These are phyloP conservation scores for Boletus reticuloceps DNA, from an alignment of 768 basidiomycete species.

Conservation along the genomic window DNA sequence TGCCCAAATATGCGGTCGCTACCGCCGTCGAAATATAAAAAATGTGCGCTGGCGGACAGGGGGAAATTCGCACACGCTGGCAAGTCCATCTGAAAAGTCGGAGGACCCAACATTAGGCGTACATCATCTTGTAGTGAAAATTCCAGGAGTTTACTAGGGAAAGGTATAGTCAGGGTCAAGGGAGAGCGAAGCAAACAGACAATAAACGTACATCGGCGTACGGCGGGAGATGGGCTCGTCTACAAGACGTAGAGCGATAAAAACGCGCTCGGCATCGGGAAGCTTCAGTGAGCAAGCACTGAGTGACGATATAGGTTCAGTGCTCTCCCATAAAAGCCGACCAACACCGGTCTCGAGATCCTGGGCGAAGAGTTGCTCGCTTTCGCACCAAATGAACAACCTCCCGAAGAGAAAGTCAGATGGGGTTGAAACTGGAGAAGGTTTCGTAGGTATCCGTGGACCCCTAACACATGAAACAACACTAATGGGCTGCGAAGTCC, in stretches of 20 bases:
- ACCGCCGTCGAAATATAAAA: constrained; percentile 18
- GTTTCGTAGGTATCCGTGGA: constrained; percentile 12
- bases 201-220: constrained; percentile 19
- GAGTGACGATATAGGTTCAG: constrained; percentile 17
- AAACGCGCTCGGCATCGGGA: constrained; percentile 17
- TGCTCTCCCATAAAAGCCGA: constrained; percentile 16
- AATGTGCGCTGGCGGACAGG: constrained; percentile 8
- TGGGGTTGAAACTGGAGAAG: constrained; percentile 13
- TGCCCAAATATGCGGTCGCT: constrained; percentile 11
- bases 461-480: constrained; percentile 11
- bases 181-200: neutral
- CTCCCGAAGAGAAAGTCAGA: constrained; percentile 26
- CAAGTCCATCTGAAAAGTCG: constrained; percentile 16
- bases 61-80: constrained; percentile 17
- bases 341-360: constrained; percentile 21
- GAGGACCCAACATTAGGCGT: constrained; percentile 11
- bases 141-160: constrained; percentile 21
- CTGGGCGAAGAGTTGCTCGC: constrained; percentile 16
- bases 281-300: constrained; percentile 17
- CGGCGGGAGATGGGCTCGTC: constrained; percentile 14
- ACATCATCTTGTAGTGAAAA: constrained; percentile 15
- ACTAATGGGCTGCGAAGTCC: constrained; percentile 15
- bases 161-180: constrained; percentile 1
- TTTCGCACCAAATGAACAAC: constrained; percentile 22
- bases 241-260: constrained; percentile 17